Evolutionary conservation across 2,329 filamentous ascomycete species (phyloP), one percentile per base, ranked within the genome.

Genomic region (Microsporum ferrugineum): DNA sequence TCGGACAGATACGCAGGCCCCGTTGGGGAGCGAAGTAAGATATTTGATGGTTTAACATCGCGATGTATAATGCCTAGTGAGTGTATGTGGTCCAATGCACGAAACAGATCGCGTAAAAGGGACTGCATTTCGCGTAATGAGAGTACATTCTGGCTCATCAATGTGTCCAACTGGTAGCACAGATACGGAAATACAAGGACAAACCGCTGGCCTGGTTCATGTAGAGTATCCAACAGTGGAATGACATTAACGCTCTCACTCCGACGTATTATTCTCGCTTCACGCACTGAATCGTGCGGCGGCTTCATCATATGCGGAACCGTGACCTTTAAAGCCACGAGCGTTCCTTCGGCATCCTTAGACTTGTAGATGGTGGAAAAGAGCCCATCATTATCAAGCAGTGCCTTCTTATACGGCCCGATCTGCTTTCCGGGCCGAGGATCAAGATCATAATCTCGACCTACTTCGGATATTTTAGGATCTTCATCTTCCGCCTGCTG

Each of bases 1-100:
- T 99, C 94, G 39, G 89, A 85, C 1, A 99, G 80, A 66, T 86
- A 88, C 2, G 88, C 89, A 3, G 89, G 88, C 0, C 88, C 88
- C 4, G 81, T 77, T 0, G 81, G 76, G 0, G 86, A 84, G 47
- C 81, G 77, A 53, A 96, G 80, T 6, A 96, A 78, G 39, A 99
- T 81, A 59, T 96, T 95, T 0, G 90, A 91, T 0, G 94, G 94
- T 70, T 99, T 99, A 70, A 99, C 78, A 70, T 99, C 94, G 61
- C 94, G 86, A 72, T 99, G 94, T 60, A 99, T 87, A 62, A 99
- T 91, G 5, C 84, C 87, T 29, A 84, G 76, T 5, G 72, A 67
- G 71, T 99, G 94, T 1, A 96, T 78, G 67, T 88, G 81, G 1
- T 76, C 76, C 1, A 99, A 80, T 5, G 84, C 91, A 2, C 75